Evolutionary conservation across 1,284 basidiomycete genomes (phyloP).

Genomic region (Apiotrichum veenhuisii): DNA sequence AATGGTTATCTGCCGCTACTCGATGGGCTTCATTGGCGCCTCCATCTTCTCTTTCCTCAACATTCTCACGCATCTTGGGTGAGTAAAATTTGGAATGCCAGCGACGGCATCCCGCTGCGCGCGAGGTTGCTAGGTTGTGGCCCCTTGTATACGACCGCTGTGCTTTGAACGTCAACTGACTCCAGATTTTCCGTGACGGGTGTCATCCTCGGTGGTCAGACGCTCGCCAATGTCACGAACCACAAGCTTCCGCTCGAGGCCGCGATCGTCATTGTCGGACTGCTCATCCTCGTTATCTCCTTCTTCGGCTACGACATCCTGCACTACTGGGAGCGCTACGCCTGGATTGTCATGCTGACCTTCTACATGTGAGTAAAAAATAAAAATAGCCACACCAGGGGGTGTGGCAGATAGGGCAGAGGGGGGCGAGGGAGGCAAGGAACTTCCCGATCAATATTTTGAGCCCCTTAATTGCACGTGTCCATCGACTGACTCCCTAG

Average conservation of each 20-base stretch:
- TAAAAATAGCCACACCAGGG: background rate
- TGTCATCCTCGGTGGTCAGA: constrained; percentile 51
- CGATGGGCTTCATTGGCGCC: constrained; percentile 59
- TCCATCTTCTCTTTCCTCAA: constrained; percentile 60
- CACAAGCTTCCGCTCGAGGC: constrained; percentile 48
- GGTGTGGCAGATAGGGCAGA: no score
- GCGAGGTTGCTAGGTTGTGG: no score
- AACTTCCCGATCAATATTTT: no score
- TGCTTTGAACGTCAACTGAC: no score
- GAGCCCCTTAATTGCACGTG: no score
- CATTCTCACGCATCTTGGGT: constrained; percentile 55
- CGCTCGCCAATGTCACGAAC: constrained; percentile 47
- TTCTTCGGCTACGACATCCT: constrained; percentile 55
- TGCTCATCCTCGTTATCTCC: constrained; percentile 46
- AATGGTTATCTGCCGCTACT: constrained; percentile 53
- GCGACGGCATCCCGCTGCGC: no score
- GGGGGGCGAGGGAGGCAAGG: no score
- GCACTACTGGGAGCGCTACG: constrained; percentile 61
- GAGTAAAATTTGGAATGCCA: background rate
- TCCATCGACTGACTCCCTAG: no score
- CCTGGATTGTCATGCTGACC: constrained; percentile 59
- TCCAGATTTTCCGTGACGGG: constrained; percentile 31
- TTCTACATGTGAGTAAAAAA: constrained; percentile 53
- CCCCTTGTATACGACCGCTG: no score
- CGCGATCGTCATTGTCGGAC: constrained; percentile 49